Evolutionary conservation across 805 yeast species (phyloP), one percentile per base, ranked within the genome.

Genomic region (Pichia phayaonensis): DNA sequence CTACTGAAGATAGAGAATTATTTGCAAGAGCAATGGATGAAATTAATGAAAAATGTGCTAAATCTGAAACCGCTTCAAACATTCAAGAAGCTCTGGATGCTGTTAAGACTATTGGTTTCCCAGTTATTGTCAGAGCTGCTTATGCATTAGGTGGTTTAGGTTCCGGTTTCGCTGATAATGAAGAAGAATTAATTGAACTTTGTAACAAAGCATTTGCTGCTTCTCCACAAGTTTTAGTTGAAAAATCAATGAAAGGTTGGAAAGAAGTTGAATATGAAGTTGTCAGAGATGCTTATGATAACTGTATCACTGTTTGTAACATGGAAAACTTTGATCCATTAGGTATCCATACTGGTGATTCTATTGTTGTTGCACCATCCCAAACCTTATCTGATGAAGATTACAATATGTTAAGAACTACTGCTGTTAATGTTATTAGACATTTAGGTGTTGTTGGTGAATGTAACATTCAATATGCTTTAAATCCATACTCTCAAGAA

Each of bases 371-470:
- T 64, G 99, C 99, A 49, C 99, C 99, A 46, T 90, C 97, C 42
- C 99, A 92, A 75, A 92, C 99, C 42, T 74, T 92, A 57, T 86
- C 96, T 20, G 98, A 92, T 67, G 97, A 88, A 68, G 99, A 92
- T 64, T 92, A 90, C 74, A 88, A 92, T 73, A 94, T 94, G 98
- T 78, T 92, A 66, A 83, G 99, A 74, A 86, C 97, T 47, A 89
- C 99, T 44, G 99, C 99, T 44, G 94, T 94, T 60, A 94, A 92
- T 57, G 96, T 92, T 56, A 94, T 92, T 60, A 84, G 98, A 71
- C 99, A 92, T 67, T 76, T 92, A 63, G 98, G 98, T 63, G 99
- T 92, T 66, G 98, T 92, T 66, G 99, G 99, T 76, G 99, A 92
- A 75, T 92, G 99, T 78, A 92, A 92, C 74, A 89, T 92, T 63